Evolutionary conservation across 2,329 filamentous ascomycete species (phyloP), one percentile per base, ranked within the genome.

Genomic region (Colletotrichum tropicale): DNA sequence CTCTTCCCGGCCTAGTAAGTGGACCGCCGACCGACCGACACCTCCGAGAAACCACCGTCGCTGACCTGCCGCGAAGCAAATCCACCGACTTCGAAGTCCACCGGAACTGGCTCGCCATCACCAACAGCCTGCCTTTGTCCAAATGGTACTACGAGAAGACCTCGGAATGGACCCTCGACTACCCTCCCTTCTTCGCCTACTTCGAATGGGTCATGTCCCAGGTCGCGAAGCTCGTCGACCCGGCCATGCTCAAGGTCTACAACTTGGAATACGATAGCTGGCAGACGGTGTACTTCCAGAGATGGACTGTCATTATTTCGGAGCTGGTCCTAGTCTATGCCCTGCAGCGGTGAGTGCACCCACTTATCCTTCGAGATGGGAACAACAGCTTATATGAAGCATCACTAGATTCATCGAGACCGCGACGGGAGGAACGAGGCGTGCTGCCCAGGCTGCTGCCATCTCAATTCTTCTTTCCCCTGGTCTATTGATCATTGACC

Each of bases 81-180:
- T 99, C 97, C 8, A 99, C 97, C 80, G 97, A 99, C 85, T 99
- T 99, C 81, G 97, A 99, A 85, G 97, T 99, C 71, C 97, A 99
- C 86, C 93, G 97, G 79, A 99, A 99, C 88, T 99, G 97, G 97
- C 92, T 99, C 55, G 97, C 97, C 78, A 95, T 98, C 80, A 98
- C 97, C 6, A 90, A 98, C 86, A 98, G 94, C 77, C 90, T 98
- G 24, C 95, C 96, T 5, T 86, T 96, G 66, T 92, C 94, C 84
- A 89, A 98, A 79, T 99, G 97, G 97, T 99, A 99, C 86, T 96
- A 94, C 83, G 97, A 99, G 89, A 94, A 96, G 87, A 98, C 96
- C 3, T 99, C 97, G 75, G 95, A 98, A 95, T 99, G 97, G 97
- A 99, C 97, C 0, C 93, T 99, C 82, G 97, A 99, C 87, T 99